Evolutionary conservation across 768 basidiomycete genomes (phyloP).

Genomic region (Naematelia aurantialba): DNA sequence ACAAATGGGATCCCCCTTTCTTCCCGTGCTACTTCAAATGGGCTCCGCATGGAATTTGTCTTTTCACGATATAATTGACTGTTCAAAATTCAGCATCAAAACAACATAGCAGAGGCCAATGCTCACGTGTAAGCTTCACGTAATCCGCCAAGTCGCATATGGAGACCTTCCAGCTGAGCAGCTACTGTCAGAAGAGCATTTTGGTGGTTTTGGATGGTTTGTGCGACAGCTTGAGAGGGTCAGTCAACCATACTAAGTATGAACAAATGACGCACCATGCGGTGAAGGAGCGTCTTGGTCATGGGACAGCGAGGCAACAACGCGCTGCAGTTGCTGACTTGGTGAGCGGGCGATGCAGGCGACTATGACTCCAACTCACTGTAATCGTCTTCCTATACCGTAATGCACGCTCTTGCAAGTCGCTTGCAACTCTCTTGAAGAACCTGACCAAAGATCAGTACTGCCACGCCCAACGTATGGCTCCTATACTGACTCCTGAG

Average conservation of each 20-base stretch:
- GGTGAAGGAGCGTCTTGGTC: conserved; percentile 32
- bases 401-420: conserved; percentile 30
- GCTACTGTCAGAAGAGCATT: conserved; percentile 35
- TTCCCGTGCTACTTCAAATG: conserved; percentile 45
- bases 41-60: conserved; percentile 36
- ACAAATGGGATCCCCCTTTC: conserved; percentile 25
- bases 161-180: conserved; percentile 33
- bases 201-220: conserved; percentile 42
- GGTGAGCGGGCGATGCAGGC: background rate
- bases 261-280: conserved; percentile 19
- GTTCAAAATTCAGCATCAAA: no score
- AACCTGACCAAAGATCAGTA: conserved; percentile 21
- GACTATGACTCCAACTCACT: conserved; percentile 23
- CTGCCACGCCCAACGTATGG: background rate
- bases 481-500: conserved; percentile 25
- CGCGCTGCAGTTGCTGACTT: conserved; percentile 39
- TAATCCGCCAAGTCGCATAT: conserved; percentile 29
- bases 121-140: conserved; percentile 31
- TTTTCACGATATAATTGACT: conserved; percentile 37
- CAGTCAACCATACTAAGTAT: background rate
- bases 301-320: conserved; percentile 20
- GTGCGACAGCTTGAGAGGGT: conserved; percentile 26
- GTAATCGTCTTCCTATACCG: conserved; percentile 35
- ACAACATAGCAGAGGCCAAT: no score
- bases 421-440: conserved; percentile 28